These are phyloP conservation scores for Cytospora mali DNA, from an alignment of 2,329 filamentous ascomycete species.

Conservation along the genomic window DNA sequence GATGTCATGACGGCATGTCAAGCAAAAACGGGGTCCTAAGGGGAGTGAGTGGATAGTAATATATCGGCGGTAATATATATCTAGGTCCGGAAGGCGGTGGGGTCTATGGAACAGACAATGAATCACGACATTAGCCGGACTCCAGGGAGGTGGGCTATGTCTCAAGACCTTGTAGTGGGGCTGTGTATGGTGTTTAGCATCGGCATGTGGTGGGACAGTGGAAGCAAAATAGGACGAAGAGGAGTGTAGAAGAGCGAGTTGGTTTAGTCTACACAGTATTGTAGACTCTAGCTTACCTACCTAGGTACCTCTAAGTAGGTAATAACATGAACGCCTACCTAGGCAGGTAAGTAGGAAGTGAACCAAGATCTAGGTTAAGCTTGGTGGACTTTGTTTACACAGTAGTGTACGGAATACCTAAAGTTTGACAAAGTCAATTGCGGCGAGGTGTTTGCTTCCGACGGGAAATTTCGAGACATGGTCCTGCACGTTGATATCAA, in stretches of 20 bases:
- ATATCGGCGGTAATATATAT: no score
- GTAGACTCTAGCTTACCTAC: background rate
- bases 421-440: background rate
- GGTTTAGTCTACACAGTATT: background rate
- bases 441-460: background rate
- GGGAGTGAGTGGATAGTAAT: background rate
- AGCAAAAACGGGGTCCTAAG: background rate
- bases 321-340: no score
- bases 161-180: slow-evolving; percentile 21
- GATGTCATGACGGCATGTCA: background rate
- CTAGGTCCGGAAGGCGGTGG: background rate
- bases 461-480: background rate
- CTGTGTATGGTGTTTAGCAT: slow-evolving; percentile 7
- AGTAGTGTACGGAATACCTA: no score
- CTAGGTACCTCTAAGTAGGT: no score
- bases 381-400: slow-evolving; percentile 5
- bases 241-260: background rate
- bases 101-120: slow-evolving; percentile 4
- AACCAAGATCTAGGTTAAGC: no score
- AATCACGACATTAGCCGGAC: background rate
- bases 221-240: background rate
- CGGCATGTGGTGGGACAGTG: background rate
- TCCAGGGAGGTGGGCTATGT: slow-evolving; percentile 4
- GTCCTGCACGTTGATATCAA: background rate
- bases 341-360: no score